Conservation (phyloP, 2,329 filamentous ascomycete genomes). For the Neodidymelliopsis sp. region DNA sequence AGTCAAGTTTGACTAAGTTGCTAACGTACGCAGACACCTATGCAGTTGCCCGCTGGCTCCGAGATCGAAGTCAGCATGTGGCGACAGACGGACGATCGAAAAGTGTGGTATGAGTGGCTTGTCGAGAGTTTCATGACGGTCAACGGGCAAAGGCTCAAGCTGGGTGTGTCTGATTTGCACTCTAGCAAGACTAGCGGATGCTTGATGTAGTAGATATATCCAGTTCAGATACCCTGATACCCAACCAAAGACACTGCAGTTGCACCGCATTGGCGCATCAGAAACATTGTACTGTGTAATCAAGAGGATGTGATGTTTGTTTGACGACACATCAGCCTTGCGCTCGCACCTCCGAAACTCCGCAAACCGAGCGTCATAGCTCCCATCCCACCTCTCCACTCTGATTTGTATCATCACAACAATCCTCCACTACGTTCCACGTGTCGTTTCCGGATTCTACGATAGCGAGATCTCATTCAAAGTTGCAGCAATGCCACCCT, state of each 20-base stretch:
- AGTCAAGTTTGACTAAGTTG: conserved; percentile 5
- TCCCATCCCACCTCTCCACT: background rate
- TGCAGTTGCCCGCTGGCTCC: conserved; percentile 83
- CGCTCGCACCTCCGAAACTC: conserved; percentile 28
- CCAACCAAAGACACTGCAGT: too few relatives aligned
- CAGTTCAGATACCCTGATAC: too few relatives aligned
- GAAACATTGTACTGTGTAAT: too few relatives aligned
- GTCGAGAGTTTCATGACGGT: conserved; percentile 80
- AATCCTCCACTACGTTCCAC: too few relatives aligned
- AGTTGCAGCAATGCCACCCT: conserved; percentile 51
- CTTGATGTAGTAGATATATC: conserved; percentile 47
- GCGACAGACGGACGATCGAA: conserved; percentile 92
- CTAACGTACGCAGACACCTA: conserved; percentile 69
- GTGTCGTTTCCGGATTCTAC: too few relatives aligned
- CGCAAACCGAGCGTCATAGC: conserved; percentile 24
- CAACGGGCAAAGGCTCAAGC: conserved; percentile 68
- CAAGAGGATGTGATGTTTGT: too few relatives aligned
- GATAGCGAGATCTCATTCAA: too few relatives aligned
- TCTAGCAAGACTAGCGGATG: conserved; percentile 50
- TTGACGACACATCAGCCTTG: background rate
- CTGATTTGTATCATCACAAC: conserved; percentile 20
- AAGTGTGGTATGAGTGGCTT: conserved; percentile 99
- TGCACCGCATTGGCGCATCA: too few relatives aligned
- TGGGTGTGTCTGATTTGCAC: conserved; percentile 59
- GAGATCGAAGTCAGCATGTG: conserved; percentile 94